Evolutionary conservation across 176 grass and related monocot genomes (phyloP), one percentile per base, ranked within the genome.

Genomic region (Musa beccarii): DNA sequence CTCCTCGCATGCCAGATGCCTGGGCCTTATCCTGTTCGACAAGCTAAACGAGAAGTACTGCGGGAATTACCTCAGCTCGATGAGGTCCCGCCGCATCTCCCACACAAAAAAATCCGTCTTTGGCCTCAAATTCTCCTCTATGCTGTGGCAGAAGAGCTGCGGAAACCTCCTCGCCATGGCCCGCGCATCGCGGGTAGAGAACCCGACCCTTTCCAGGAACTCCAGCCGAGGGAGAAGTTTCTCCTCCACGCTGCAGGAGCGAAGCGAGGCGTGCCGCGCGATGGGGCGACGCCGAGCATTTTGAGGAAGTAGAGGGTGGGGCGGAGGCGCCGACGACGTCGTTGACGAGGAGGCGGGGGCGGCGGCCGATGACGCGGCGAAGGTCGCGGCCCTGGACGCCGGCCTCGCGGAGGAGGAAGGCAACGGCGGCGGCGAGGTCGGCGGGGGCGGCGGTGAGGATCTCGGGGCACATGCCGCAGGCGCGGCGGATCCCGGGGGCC

Each of bases 251-350:
- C 87, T 87, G 81, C 88, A 99, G 59, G 86, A 98, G 3, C 94
- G 88, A 14, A 98, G 79, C 61, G 85, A 83, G 16, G 88, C 80
- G 78, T 89, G 87, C 68, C 85, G 76, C 25, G 86, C 82, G 16
- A 93, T 71, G 53, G 87, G 0, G 84, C 68, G 2, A 98, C 73
- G 75, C 87, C 86, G 19, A 98, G 86, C 49, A 86, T 89, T 17
- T 82, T 82, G 16, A 98, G 86, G 88, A 98, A 98, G 90, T 93
- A 98, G 72, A 93, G 22, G 88, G 88, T 84, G 6, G 90, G 90
- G 20, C 88, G 84, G 51, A 98, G 88, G 17, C 80, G 75, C 76
- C 75, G 29, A 83, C 85, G 49, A 93, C 82, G 50, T 88, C 79
- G 15, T 86, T 87, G 10, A 98, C 82, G 19, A 98, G 90, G 16